Evolutionary conservation across 768 basidiomycete species (phyloP).

Genomic region (Leccinum boreale): DNA sequence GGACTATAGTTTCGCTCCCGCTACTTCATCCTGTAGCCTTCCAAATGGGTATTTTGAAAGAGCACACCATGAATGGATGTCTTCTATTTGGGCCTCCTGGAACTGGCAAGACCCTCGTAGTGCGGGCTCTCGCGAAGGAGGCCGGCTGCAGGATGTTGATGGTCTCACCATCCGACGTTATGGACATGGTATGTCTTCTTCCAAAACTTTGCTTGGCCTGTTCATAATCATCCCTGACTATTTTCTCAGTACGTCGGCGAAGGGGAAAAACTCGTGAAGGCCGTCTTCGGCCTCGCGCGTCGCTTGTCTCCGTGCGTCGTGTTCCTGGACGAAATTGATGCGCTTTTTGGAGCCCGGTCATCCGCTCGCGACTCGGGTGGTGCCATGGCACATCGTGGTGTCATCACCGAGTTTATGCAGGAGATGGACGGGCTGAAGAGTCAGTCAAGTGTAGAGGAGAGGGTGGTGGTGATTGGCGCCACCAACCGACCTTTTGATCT

Average conservation of each 20-base stretch:
- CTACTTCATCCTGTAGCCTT: slow-evolving; percentile 86
- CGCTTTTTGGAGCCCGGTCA: slow-evolving; percentile 83
- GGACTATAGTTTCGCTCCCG: slow-evolving; percentile 88
- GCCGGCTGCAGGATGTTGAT: slow-evolving; percentile 92
- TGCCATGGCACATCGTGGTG: slow-evolving; percentile 78
- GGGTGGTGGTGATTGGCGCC: slow-evolving; percentile 89
- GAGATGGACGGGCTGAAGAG: slow-evolving; percentile 94
- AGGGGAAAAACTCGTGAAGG: slow-evolving; percentile 85
- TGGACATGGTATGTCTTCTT: slow-evolving; percentile 76
- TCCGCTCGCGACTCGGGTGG: slow-evolving; percentile 75
- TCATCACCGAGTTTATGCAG: slow-evolving; percentile 92
- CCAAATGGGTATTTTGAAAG: slow-evolving; percentile 82
- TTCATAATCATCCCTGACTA: slow-evolving; percentile 4
- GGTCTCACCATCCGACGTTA: slow-evolving; percentile 88
- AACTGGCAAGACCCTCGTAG: slow-evolving; percentile 87
- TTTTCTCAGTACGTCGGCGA: slow-evolving; percentile 74
- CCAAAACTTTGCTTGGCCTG: background rate
- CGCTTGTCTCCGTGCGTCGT: slow-evolving; percentile 87
- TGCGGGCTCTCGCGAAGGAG: slow-evolving; percentile 88
- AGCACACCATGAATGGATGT: slow-evolving; percentile 89
- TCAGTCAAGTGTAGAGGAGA: slow-evolving; percentile 52
- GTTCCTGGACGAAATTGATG: slow-evolving; percentile 94
- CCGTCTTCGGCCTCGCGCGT: slow-evolving; percentile 85
- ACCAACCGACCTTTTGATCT: slow-evolving; percentile 91
- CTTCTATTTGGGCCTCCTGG: slow-evolving; percentile 92